Evolutionary conservation across 306 rosid species (phyloP), one percentile per base, ranked within the genome.

Genomic region (Spatholobus suberectus): DNA sequence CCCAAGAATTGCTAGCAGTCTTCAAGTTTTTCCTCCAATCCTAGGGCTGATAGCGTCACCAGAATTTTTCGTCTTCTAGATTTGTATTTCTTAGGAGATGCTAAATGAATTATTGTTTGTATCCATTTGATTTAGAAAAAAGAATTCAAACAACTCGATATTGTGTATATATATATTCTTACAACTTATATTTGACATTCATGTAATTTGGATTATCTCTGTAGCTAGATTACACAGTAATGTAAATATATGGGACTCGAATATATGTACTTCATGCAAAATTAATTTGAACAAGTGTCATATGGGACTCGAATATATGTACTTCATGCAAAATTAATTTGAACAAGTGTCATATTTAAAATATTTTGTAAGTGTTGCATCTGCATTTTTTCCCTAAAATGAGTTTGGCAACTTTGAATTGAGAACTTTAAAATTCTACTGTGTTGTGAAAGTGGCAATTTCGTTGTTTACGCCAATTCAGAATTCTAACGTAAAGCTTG

Each of bases 1-100:
- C n/a, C 92, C 17, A 26, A 10, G 63, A 83, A 85, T 70, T 96
- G 99, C 87, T 96, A 88, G 89, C 73, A n/a, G 55, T 17, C 63
- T 41, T 73, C 47, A 61, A 17, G 46, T 46, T 20, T 78, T 77
- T 38, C 26, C 68, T 84, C 81, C 67, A 6, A n/a, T 66, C 26
- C 40, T 23, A 23, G 65, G 81, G 72, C 27, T 34, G 72, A 76
- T 78, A 40, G 79, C 59, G 38, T 80, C 78, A 49, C 52, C 72
- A 55, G 67, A 82, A 44, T 75, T 11, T 49, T 75, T 77, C 3
- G 7, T 68, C 40, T 27, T 11, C 54, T 43, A 34, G 73, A 47
- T 62, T 68, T 81, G 58, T 75, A 80, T 67, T 37, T 4, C 51
- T 40, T 70, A 49, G 84, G 62, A 47, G n/a, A 49, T 77, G 44